phyloP scores from a whole-genome alignment of 2,329 filamentous ascomycete species.

The Fusarium chlamydosporum region DNA sequence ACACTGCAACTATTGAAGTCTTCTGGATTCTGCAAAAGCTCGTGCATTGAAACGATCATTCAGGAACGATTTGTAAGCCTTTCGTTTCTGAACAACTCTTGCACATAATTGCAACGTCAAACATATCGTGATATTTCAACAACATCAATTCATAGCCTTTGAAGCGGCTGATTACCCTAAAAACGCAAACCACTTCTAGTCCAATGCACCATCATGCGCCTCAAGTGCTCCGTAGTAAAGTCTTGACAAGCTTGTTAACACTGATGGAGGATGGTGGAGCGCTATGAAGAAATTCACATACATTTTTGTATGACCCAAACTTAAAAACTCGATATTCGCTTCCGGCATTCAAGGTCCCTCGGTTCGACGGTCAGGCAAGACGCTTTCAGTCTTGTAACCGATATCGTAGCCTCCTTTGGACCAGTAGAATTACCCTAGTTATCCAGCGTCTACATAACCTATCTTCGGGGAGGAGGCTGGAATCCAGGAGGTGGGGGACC shows the following conservation, averaged over 20 bases:
- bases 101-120: neutral
- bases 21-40: neutral
- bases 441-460: constrained; percentile 52
- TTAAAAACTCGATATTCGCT: constrained; percentile 43
- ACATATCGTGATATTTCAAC: constrained; percentile 15
- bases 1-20: neutral
- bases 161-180: constrained; percentile 24
- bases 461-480: constrained; percentile 78
- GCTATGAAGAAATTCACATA: constrained; percentile 51
- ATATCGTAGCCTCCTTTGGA: constrained; percentile 48
- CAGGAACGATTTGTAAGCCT: neutral
- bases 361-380: constrained; percentile 43
- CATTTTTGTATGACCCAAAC: constrained; percentile 52
- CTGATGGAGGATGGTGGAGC: constrained; percentile 44
- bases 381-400: constrained; percentile 43
- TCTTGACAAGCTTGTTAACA: constrained; percentile 48
- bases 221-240: constrained; percentile 38
- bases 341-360: constrained; percentile 31
- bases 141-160: constrained; percentile 34
- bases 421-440: constrained; percentile 43
- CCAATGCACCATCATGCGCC: constrained; percentile 37
- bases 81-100: neutral
- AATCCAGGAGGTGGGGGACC: constrained; percentile 77
- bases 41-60: neutral
- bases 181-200: constrained; percentile 31